Base-by-base conservation (phyloP, 2,329 filamentous ascomycete genomes). In the Cladobotryum protrusum region DNA sequence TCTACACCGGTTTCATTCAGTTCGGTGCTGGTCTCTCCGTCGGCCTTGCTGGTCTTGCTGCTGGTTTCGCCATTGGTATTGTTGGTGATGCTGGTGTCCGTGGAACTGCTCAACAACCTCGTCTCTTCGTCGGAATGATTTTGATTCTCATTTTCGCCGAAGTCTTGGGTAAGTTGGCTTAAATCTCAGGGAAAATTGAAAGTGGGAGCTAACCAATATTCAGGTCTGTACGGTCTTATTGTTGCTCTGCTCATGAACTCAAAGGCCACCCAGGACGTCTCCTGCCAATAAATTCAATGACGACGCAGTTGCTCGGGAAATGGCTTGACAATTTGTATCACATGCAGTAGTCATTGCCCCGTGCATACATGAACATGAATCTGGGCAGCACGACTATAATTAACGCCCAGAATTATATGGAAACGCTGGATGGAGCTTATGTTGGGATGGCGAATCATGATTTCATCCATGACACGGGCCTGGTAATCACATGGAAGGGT, bases 191-290 rank as follows among this genome's bases (percentile, higher is more conserved):
- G 4, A 18, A 15, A 5, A 2, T 18, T 18, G 15, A 43, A 43
- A 5, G 5, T 17, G 14, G 44, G 32, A 29, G 48, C 66, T 69
- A 54, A 67, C 45, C 45, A 18, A 11, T 41, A 2, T 20, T 11
- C 55, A 93, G 89, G 92, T 93, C 89, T 99, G 52, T 99, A 99
- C 77, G 93, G 93, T 71, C 82, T 99, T 66, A 99, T 99, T 71
- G 93, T 99, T 61, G 93, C 93, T 58, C 87, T 99, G 67, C 85
- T 99, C 68, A 99, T 99, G 95, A 99, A 97, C 87, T 95, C 93
- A 53, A 95, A 93, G 78, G 87, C 86, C 36, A 73, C 73, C 53
- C 73, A 82, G 61, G 80, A 84, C 63, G 78, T 77, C 61, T 67
- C 59, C 54, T 90, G 86, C 72, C 37, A 43, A 43, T 50, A 52